Conservation (phyloP, 352 stramenopile genomes). For the Peronosclerospora sorghi region DNA sequence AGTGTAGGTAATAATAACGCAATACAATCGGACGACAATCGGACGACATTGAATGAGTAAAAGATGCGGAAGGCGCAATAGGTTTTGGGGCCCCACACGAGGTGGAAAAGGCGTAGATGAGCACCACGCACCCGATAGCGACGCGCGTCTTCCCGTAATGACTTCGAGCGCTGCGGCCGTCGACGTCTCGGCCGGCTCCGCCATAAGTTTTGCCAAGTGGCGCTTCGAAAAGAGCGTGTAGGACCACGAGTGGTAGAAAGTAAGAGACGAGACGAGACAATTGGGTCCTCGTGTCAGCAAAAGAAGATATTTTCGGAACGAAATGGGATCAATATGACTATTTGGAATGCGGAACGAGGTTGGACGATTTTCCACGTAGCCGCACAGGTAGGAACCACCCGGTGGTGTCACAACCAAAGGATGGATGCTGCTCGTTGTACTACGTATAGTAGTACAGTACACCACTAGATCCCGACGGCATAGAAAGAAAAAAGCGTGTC, state of each 20-base stretch:
- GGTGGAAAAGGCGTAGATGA: not conserved
- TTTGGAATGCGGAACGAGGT: too few relatives aligned
- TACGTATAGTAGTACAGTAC: too few relatives aligned
- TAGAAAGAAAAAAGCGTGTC: not conserved
- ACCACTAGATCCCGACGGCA: too few relatives aligned
- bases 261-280: not conserved
- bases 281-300: not conserved
- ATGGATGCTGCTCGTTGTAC: too few relatives aligned
- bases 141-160: not conserved
- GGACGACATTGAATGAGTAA: constrained; percentile 7
- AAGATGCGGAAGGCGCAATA: not conserved
- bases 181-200: constrained; percentile 15
- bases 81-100: not conserved
- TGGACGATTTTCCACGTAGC: too few relatives aligned
- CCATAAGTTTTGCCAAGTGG: constrained; percentile 15
- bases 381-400: too few relatives aligned
- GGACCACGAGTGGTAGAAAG: constrained; percentile 12
- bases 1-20: constrained; percentile 14
- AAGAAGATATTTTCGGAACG: too few relatives aligned
- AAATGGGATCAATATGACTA: too few relatives aligned
- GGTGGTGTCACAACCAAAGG: too few relatives aligned
- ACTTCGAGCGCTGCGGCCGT: constrained; percentile 1
- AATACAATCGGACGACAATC: constrained; percentile 20
- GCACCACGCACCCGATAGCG: constrained; percentile 16
- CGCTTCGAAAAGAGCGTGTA: constrained; percentile 11